These are phyloP conservation scores for Ilyonectria mors-panacis DNA, from an alignment of 2,329 filamentous ascomycete genomes.

Conservation along the genomic window DNA sequence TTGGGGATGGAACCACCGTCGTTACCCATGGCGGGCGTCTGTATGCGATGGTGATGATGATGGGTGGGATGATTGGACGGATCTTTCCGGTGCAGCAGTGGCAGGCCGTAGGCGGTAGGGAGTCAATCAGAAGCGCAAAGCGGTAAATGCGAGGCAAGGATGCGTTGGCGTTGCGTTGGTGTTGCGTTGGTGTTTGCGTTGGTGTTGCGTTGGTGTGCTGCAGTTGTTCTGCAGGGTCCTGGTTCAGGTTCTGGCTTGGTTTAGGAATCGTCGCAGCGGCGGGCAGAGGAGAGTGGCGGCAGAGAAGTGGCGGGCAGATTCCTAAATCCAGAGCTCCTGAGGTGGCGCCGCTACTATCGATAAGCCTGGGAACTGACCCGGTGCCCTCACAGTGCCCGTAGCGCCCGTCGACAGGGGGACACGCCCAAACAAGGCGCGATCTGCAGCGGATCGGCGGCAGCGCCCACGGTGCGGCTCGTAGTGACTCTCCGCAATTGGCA, in stretches of 20 bases:
- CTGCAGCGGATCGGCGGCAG: background rate
- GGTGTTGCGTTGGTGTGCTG: background rate
- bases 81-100: background rate
- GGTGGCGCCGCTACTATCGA: slow-evolving; percentile 38
- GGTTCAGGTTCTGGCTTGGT: slow-evolving; percentile 4
- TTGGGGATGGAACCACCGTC: slow-evolving; percentile 97
- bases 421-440: background rate
- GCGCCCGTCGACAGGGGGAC: background rate
- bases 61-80: background rate
- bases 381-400: slow-evolving; percentile 11
- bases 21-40: slow-evolving; percentile 82
- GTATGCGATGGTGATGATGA: background rate
- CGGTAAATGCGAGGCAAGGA: background rate
- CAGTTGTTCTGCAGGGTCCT: background rate
- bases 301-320: slow-evolving; percentile 36
- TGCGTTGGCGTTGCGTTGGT: slow-evolving; percentile 6
- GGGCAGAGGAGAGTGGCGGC: slow-evolving; percentile 15
- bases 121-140: background rate
- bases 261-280: slow-evolving; percentile 28
- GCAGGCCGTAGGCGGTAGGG: background rate
- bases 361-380: slow-evolving; percentile 26
- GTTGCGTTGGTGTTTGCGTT: slow-evolving; percentile 7
- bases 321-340: slow-evolving; percentile 36
- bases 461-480: background rate
- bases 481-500: slow-evolving; percentile 19